A percentile compares a stretch with the other conserved stretches of the same genome.
Conservation (phyloP, 495 filamentous ascomycete species). For the Trichoderma reesei region DNA sequence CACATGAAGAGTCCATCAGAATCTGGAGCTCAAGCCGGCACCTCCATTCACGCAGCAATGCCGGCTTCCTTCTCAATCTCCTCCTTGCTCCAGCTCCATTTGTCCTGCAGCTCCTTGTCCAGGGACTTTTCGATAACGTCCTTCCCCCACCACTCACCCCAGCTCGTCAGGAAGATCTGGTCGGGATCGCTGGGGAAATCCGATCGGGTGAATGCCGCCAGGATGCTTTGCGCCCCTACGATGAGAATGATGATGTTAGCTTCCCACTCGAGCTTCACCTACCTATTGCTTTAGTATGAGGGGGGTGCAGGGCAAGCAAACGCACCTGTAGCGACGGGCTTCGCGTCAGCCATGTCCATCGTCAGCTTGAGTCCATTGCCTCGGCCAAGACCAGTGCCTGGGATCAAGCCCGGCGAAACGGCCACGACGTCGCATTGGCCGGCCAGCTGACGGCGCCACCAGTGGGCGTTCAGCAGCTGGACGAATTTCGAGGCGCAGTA, state of each 20-base stretch:
- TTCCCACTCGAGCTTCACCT: too few species aligned
- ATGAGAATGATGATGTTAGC: too few species aligned
- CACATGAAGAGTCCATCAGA: not conserved
- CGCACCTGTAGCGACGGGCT: constrained; percentile 29
- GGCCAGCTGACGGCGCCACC: constrained; percentile 38
- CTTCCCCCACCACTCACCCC: constrained; percentile 40
- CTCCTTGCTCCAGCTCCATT: constrained; percentile 34
- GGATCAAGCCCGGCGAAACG: constrained; percentile 36
- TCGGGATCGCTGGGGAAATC: constrained; percentile 37
- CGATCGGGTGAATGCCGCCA: constrained; percentile 30
- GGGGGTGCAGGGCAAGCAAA: not conserved
- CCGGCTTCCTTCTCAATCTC: constrained; percentile 32
- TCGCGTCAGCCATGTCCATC: constrained; percentile 26
- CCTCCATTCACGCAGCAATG: constrained; percentile 1
- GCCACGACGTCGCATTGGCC: constrained; percentile 30
- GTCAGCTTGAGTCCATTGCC: constrained; percentile 14
- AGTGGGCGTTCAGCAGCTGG: constrained; percentile 35
- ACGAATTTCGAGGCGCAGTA: constrained; percentile 34
- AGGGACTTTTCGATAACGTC: constrained; percentile 27
- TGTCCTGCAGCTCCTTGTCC: constrained; percentile 33
- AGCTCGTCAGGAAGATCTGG: constrained; percentile 37
- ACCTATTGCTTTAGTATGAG: too few species aligned
- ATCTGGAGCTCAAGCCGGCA: too few species aligned
- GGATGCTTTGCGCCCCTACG: constrained; percentile 30
- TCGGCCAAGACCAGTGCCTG: constrained; percentile 24